Base-by-base conservation (phyloP, 2,329 filamentous ascomycete species). In the Exophiala oligosperma region DNA sequence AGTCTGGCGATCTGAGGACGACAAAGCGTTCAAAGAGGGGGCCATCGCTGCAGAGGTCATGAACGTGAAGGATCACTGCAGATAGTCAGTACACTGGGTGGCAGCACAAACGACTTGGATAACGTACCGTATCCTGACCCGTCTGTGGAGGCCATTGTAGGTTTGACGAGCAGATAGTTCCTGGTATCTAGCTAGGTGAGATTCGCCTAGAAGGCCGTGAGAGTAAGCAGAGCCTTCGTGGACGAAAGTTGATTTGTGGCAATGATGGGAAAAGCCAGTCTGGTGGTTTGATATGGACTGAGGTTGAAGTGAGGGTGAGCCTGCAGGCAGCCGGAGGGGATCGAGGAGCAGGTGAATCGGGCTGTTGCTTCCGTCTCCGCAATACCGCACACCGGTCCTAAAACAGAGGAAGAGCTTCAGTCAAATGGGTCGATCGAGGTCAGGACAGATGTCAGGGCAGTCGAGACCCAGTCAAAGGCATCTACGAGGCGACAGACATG, bases 21-120 rank as follows among this genome's bases (percentile, higher is more conserved):
- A 78, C 57, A 32, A 60, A 65, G 32, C 76, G 73, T 26, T 65
- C 64, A 26, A 69, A 63, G 11, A 70, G 49, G 23, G 55, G 48
- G n/a, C 65, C 55, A 49, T 70, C 66, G 38, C 58, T 38, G 49
- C 67, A 64, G 43, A 73, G 49, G 7, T 71, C 69, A 50, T 61
- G 49, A 21, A 77, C 70, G 21, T 66, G 69, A 28, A 77, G 60
- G 50, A 69, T 63, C 40, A 69, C 75, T 77, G 58, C 49, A 32
- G 52, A 6, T 24, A 59, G 35, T 54, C 23, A 54, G 52, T 3
- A n/a, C 40, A 43, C n/a, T 21, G 4, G 6, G n/a, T 43, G 21
- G 9, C 40, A 17, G 40, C 5, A 23, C n/a, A 17, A 40, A 23
- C 6, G 21, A 11, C 21, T 23, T 3, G 9, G 44, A 43, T 8